Evolutionary conservation across 129 eudicot genomes (phyloP).

Genomic region (Flaveria linearis): DNA sequence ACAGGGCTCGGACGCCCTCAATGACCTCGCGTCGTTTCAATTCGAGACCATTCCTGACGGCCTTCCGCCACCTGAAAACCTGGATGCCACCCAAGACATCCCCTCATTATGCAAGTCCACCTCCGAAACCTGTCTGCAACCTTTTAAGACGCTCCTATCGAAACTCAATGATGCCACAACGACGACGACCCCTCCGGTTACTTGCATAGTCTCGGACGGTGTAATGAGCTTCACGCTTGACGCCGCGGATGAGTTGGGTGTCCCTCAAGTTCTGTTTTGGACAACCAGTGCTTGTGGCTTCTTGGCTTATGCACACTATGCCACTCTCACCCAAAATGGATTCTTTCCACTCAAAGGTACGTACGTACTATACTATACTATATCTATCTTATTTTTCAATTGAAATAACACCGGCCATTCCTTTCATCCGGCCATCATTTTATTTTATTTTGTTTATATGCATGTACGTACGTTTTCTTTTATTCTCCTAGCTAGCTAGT

Average conservation of each 20-base stretch:
- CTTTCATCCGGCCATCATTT: too few species aligned
- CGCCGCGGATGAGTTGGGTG: conserved; percentile 30
- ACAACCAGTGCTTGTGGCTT: conserved; percentile 37
- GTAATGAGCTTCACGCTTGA: conserved; percentile 40
- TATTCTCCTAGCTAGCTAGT: too few species aligned
- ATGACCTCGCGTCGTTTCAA: conserved; percentile 26
- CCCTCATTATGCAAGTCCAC: conserved; percentile 27
- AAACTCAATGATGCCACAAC: conserved; percentile 19
- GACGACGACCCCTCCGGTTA: conserved; percentile 27
- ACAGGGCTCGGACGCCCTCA: conserved; percentile 30
- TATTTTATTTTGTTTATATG: too few species aligned
- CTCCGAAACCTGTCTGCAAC: conserved; percentile 23
- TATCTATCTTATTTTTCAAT: too few species aligned
- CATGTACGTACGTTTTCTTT: too few species aligned
- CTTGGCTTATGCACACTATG: conserved; percentile 29
- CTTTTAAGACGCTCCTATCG: conserved; percentile 24
- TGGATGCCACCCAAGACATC: conserved; percentile 35
- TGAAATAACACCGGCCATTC: too few species aligned
- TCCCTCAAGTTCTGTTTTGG: conserved; percentile 36
- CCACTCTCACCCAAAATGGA: conserved; percentile 22
- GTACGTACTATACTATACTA: too few species aligned
- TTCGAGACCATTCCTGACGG: conserved; percentile 59
- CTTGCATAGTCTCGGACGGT: conserved; percentile 42
- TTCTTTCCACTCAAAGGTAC: conserved; percentile 15
- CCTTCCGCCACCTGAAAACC: conserved; percentile 39